phyloP scores from a whole-genome alignment of 1,139 yeast species.

The Wickerhamomyces sp. region DNA sequence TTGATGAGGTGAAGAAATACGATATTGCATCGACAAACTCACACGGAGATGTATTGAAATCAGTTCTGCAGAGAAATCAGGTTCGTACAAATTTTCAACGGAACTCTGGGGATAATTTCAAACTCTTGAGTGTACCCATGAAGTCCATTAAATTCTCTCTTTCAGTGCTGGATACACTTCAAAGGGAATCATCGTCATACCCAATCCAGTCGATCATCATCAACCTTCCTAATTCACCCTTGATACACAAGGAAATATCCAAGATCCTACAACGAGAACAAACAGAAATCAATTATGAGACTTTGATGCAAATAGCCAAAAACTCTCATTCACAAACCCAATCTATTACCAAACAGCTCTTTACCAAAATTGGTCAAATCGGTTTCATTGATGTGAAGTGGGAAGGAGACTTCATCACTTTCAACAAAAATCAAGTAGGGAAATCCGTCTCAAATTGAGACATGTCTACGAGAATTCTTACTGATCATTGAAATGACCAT shows the following conservation, averaged over 20 bases:
- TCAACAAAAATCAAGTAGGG: slow-evolving; percentile 1
- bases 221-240: neutral
- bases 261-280: neutral
- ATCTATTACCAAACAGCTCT: neutral
- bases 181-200: neutral
- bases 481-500: too few relatives aligned
- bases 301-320: slow-evolving; percentile 1
- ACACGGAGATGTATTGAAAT: neutral
- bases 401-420: neutral
- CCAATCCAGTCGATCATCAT: neutral
- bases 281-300: slow-evolving; percentile 3
- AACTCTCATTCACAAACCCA: neutral
- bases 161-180: neutral
- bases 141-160: neutral
- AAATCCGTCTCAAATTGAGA: neutral
- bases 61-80: neutral
- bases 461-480: neutral
- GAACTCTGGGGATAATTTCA: neutral
- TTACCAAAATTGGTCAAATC: slow-evolving; percentile 2
- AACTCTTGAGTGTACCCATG: neutral
- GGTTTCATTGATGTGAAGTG: neutral
- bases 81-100: neutral
- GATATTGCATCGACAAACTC: neutral
- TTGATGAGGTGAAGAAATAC: neutral
- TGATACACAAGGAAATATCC: neutral